Evolutionary conservation across 495 filamentous ascomycete genomes (phyloP).

Genomic region (Aspergillus diversus): DNA sequence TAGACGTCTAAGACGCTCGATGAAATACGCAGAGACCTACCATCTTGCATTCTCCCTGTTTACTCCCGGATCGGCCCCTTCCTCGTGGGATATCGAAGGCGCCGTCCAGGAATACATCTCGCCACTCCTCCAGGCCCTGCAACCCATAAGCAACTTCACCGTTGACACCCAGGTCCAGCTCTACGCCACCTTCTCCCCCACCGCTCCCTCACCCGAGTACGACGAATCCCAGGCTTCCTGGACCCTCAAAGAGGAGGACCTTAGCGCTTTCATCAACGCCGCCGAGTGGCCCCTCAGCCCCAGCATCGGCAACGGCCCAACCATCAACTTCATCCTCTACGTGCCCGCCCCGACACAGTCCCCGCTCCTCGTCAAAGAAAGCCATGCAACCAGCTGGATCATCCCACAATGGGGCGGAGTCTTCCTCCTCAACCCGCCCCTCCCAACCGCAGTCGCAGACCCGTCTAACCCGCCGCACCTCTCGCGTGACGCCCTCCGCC

Average conservation of each 20-base stretch:
- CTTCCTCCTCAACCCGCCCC: slow-evolving; percentile 70
- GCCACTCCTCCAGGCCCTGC: slow-evolving; percentile 77
- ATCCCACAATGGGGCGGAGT: slow-evolving; percentile 98
- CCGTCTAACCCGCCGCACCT: slow-evolving; percentile 46
- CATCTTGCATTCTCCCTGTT: slow-evolving; percentile 96
- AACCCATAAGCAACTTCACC: slow-evolving; percentile 90
- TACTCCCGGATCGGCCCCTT: slow-evolving; percentile 73
- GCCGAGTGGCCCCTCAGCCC: slow-evolving; percentile 97
- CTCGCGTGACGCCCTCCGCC: slow-evolving; percentile 64
- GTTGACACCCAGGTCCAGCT: slow-evolving; percentile 96
- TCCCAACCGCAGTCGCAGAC: slow-evolving; percentile 25
- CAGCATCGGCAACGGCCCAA: slow-evolving; percentile 89
- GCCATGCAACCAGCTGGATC: slow-evolving; percentile 84
- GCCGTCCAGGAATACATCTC: slow-evolving; percentile 81
- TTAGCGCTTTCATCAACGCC: slow-evolving; percentile 94
- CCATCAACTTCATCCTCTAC: slow-evolving; percentile 93
- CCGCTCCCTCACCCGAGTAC: slow-evolving; percentile 63
- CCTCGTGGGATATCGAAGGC: slow-evolving; percentile 87
- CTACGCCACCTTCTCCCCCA: slow-evolving; percentile 78
- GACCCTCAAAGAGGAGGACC: slow-evolving; percentile 81
- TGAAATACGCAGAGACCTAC: slow-evolving; percentile 93
- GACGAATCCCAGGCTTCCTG: slow-evolving; percentile 56
- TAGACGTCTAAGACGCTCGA: slow-evolving; percentile 71
- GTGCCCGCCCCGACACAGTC: slow-evolving; percentile 64
- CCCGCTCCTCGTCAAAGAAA: slow-evolving; percentile 68